Evolutionary conservation across 1,284 basidiomycete genomes (phyloP).

Genomic region (Taiwanofungus camphoratus): DNA sequence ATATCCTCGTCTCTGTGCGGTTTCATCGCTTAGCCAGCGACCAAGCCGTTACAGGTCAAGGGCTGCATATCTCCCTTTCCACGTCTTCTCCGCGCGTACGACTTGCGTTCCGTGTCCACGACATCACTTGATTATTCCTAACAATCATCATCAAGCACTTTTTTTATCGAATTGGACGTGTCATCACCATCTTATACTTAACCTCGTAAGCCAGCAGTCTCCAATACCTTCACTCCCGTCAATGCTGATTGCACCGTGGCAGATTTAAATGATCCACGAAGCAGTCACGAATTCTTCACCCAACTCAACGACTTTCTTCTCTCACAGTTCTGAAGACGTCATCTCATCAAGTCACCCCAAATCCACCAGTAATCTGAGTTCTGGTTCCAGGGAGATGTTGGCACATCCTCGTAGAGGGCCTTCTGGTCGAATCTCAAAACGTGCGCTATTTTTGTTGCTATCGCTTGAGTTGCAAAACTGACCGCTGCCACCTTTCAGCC

Average conservation of each 20-base stretch:
- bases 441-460: constrained; percentile 14
- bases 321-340: constrained; percentile 22
- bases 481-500: constrained; percentile 11
- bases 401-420: constrained; percentile 23
- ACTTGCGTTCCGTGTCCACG: constrained; percentile 16
- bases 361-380: constrained; percentile 16
- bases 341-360: constrained; percentile 34
- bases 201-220: constrained; percentile 41
- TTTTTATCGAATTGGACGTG: constrained; percentile 45
- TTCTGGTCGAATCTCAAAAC: constrained; percentile 22
- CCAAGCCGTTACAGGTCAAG: constrained; percentile 15
- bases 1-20: constrained; percentile 28
- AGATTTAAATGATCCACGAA: constrained; percentile 48
- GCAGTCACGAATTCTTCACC: constrained; percentile 49
- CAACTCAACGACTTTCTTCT: constrained; percentile 33
- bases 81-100: constrained; percentile 18
- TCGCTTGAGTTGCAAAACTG: constrained; percentile 6
- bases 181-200: constrained; percentile 50
- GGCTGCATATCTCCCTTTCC: constrained; percentile 12
- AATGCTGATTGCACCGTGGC: constrained; percentile 24
- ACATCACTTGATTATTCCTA: constrained; percentile 41
- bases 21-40: constrained; percentile 15
- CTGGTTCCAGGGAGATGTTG: constrained; percentile 22
- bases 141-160: constrained; percentile 35
- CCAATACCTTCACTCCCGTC: constrained; percentile 17